Percentiles rank a stretch among this genome's conserved stretches.
Evolutionary conservation across 2,329 filamentous ascomycete species (phyloP).

Genomic region (Epichloe aotearoae): DNA sequence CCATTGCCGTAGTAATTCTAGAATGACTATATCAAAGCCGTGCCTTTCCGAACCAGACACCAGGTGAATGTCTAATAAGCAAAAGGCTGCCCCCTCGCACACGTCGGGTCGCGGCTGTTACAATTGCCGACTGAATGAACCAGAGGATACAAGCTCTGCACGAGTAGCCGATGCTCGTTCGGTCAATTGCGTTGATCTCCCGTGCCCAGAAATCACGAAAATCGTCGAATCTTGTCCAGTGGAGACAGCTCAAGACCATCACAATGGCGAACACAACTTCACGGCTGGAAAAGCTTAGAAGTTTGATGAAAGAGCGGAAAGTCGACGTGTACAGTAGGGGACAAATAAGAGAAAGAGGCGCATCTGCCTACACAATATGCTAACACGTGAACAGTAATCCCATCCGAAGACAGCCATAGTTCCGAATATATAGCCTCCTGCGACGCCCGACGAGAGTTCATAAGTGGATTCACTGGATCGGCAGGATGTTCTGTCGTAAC

Average conservation of each 20-base stretch:
- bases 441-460: conserved; percentile 80
- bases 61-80: no score
- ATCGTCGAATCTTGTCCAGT: no score
- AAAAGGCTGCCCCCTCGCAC: no score
- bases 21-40: no score
- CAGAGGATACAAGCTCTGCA: no score
- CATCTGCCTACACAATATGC: background rate
- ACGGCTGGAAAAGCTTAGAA: conserved; percentile 62
- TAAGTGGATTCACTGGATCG: conserved; percentile 89
- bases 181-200: no score
- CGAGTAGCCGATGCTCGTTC: no score
- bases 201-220: no score
- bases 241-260: background rate
- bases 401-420: conserved; percentile 92
- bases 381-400: conserved; percentile 53
- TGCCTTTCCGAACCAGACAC: no score
- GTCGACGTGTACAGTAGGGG: conserved; percentile 81
- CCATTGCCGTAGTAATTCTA: no score
- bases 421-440: conserved; percentile 98
- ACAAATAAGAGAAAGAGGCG: background rate
- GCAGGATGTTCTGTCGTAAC: conserved; percentile 88
- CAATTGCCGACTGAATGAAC: no score
- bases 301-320: conserved; percentile 75
- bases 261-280: conserved; percentile 48
- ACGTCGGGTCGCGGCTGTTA: no score